phyloP scores from a whole-genome alignment of 2,329 filamentous ascomycete species.

The Chaetomium strumarium region DNA sequence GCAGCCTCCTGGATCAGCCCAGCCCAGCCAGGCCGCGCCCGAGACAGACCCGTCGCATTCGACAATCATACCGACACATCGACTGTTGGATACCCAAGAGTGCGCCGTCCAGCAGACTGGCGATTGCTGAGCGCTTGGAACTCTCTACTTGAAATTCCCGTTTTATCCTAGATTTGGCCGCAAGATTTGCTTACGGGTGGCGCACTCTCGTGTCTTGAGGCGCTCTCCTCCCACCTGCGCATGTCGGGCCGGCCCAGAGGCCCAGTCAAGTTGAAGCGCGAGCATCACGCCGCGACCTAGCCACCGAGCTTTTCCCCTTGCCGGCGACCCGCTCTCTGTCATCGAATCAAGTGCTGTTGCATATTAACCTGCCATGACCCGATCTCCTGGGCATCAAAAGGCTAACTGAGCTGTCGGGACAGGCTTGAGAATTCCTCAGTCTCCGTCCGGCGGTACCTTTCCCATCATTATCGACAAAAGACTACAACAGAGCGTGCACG shows the following conservation, averaged over 20 bases:
- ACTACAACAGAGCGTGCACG: conserved; percentile 13
- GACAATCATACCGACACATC: conserved; percentile 16
- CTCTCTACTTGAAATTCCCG: not conserved
- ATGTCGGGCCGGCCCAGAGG: not conserved
- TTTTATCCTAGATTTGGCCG: not conserved
- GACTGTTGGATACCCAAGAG: not conserved
- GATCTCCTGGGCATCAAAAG: conserved; percentile 16
- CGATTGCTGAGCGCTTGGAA: not conserved
- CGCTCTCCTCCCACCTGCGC: not conserved
- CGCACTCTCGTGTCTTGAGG: not conserved
- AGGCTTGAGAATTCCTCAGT: conserved; percentile 13
- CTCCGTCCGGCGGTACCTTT: conserved; percentile 3
- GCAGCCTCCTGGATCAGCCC: conserved; percentile 5
- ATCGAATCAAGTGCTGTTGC: conserved; percentile 16
- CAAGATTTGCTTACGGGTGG: not conserved
- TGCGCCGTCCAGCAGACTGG: not conserved
- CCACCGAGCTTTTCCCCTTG: conserved; percentile 9
- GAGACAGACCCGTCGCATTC: conserved; percentile 10
- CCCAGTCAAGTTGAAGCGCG: conserved; percentile 14
- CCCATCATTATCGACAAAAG: conserved; percentile 6
- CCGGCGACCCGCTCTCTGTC: conserved; percentile 10
- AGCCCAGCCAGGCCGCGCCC: conserved; percentile 8
- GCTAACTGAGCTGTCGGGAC: conserved; percentile 14
- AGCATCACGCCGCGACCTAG: conserved; percentile 16
- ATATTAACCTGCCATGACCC: conserved; percentile 17